These are phyloP conservation scores for Arxiozyma slooffiae DNA, from an alignment of 1,139 yeast species.

Conservation along the genomic window DNA sequence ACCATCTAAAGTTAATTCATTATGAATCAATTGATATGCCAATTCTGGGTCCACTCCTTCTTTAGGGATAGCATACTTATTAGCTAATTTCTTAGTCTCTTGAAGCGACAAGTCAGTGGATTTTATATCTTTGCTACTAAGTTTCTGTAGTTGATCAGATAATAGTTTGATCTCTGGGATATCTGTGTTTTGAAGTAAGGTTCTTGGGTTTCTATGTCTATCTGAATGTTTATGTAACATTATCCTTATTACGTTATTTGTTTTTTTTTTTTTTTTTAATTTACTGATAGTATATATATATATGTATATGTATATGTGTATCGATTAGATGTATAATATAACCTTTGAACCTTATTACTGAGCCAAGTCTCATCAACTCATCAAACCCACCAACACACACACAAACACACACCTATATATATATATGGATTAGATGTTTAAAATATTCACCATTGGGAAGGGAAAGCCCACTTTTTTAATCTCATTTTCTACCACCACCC, in stretches of 20 bases:
- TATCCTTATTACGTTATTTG: background rate
- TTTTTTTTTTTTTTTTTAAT: no score
- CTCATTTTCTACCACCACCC: no score
- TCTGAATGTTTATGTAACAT: constrained; percentile 19
- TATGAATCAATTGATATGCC: constrained; percentile 57
- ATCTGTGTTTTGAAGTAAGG: constrained; percentile 4
- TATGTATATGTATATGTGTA: background rate
- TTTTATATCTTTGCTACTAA: constrained; percentile 5
- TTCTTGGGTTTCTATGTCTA: constrained; percentile 10
- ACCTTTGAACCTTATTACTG: no score
- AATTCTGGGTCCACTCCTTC: constrained; percentile 43
- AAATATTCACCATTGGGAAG: no score
- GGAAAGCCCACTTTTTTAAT: no score
- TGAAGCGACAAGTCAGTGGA: constrained; percentile 2
- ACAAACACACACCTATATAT: no score
- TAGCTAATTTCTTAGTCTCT: constrained; percentile 8
- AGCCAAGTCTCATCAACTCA: no score
- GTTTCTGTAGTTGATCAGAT: constrained; percentile 13
- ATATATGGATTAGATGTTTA: no score
- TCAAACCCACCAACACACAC: no score
- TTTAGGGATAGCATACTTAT: constrained; percentile 48
- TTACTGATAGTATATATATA: background rate
- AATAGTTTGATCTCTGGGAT: constrained; percentile 16
- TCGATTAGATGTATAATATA: no score
- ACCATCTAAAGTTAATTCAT: constrained; percentile 76